Conservation (phyloP, 106 monocot species). For the Dendrobium chrysotoxum region DNA sequence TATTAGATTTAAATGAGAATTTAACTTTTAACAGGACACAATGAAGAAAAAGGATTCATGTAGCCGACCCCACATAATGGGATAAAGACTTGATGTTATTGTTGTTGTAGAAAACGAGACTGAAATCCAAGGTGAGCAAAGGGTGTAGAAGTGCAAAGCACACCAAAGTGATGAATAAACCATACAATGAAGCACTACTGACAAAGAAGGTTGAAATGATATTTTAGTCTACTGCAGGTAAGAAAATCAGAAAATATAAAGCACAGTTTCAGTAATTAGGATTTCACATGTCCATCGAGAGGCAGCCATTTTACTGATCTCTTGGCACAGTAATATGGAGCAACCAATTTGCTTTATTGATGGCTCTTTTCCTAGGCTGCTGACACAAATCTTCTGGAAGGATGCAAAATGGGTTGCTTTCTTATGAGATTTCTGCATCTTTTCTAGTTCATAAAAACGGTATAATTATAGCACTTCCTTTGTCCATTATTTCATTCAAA, state of each 20-base stretch:
- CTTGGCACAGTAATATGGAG: neutral
- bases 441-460: neutral
- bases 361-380: neutral
- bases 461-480: neutral
- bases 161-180: neutral
- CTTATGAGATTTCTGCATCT: neutral
- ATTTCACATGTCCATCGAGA: neutral
- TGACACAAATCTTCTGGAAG: neutral
- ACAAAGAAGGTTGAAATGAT: neutral
- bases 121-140: neutral
- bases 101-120: neutral
- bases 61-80: too few species aligned
- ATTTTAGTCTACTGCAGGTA: neutral
- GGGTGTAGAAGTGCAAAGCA: neutral
- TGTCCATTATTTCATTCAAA: neutral
- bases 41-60: too few species aligned
- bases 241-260: neutral
- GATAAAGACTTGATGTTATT: too few species aligned
- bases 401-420: neutral
- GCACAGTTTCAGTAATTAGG: neutral
- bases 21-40: too few species aligned
- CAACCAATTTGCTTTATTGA: neutral
- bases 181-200: neutral
- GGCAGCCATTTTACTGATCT: neutral
- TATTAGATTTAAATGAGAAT: too few species aligned